A percentile compares a stretch with the other conserved stretches of the same genome.
These are phyloP conservation scores for Cladobotryum protrusum DNA, from an alignment of 2,329 filamentous ascomycete genomes.

Conservation along the genomic window DNA sequence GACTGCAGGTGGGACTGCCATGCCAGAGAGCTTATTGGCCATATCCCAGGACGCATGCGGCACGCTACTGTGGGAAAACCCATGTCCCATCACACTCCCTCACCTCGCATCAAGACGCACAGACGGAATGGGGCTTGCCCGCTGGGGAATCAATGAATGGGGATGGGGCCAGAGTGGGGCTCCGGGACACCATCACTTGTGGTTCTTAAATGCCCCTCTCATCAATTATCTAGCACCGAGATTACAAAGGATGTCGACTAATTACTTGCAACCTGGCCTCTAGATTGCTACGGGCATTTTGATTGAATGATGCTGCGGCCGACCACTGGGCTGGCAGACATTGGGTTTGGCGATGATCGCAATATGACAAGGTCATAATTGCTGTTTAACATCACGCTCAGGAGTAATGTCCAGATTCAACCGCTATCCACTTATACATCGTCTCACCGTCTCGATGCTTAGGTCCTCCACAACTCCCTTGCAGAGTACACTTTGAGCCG, in stretches of 20 bases:
- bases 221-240: neutral
- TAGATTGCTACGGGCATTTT: no score
- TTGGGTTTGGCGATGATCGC: no score
- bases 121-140: neutral
- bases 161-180: neutral
- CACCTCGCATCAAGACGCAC: constrained; percentile 4
- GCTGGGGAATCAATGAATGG: constrained; percentile 2
- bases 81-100: constrained; percentile 11
- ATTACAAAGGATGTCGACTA: neutral
- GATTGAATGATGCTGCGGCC: no score
- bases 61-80: constrained; percentile 11
- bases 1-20: neutral
- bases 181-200: neutral
- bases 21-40: constrained; percentile 4
- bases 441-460: no score
- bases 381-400: no score
- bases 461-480: neutral
- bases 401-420: no score
- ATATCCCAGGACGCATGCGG: constrained; percentile 1
- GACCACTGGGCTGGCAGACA: no score
- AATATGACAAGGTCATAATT: no score
- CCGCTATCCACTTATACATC: no score
- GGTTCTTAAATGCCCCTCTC: neutral
- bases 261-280: neutral
- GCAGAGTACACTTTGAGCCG: neutral